Base-by-base conservation (phyloP, 495 filamentous ascomycete genomes). In the Hypoxylon crocopeplum region DNA sequence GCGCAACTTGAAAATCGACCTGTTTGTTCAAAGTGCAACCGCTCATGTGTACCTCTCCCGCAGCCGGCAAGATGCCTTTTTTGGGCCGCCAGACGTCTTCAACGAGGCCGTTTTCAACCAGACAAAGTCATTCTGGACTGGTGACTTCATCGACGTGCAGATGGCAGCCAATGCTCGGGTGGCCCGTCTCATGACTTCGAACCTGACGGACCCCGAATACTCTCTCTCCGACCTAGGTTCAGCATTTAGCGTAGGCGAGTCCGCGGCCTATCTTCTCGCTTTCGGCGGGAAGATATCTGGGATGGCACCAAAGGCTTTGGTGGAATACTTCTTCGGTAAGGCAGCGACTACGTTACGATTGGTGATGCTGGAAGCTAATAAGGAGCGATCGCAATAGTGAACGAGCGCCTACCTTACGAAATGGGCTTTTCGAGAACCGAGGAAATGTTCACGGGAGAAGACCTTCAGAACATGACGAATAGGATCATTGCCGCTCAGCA, bases 241-340 rank as follows among this genome's bases (percentile, higher is more conserved):
- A 30, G 48, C 41, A 3, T 80, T 82, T 55, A 77, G 69, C 32
- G 48, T 77, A 4, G 80, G 76, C 1, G 81, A 82, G 69, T 58
- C 72, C 1, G 74, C 74, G 11, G 79, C 80, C 15, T 75, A 77
- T 33, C 60, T 82, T 15, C 41, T 76, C 11, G 63, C 72, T 1
- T 61, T 84, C 15, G 81, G 80, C 1, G 74, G 81, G 50, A 69
- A 68, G 29, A 38, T 56, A 16, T 24, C 65, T 7, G 72, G 64
- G 5, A 77, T 69, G 0, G 77, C 75, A 5, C 70, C 72, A 2
- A 64, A 72, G 58, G 21, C 15, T 1, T 69, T 68, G 36, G 72
- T 79, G 5, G 72, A 79, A 37, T 81, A 74, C 53, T 64, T 79
- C n/a, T 82, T 82, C 53, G 62, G 78, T 81, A 55, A 63, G 75